A percentile compares a stretch with the other conserved stretches of the same genome.
Evolutionary conservation across 371 early-diverging fungal species (phyloP).

Genomic region (Mucor lusitanicus): DNA sequence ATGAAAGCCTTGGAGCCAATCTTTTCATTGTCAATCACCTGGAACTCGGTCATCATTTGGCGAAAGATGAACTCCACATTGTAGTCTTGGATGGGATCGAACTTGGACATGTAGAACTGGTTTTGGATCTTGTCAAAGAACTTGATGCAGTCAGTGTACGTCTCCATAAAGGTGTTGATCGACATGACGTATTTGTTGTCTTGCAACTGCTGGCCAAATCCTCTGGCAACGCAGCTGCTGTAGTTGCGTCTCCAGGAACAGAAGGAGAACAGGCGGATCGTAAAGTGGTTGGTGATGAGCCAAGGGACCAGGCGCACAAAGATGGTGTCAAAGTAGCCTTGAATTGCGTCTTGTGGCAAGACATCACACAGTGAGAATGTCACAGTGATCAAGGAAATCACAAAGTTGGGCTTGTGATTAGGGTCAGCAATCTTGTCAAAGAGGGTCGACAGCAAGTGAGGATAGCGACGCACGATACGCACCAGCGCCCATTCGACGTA

Average conservation of each 20-base stretch:
- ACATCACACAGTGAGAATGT: slow-evolving; percentile 36
- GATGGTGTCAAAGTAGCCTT: slow-evolving; percentile 15
- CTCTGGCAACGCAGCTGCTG: slow-evolving; percentile 25
- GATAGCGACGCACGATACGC: slow-evolving; percentile 31
- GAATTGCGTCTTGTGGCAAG: slow-evolving; percentile 19
- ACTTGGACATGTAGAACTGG: slow-evolving; percentile 51
- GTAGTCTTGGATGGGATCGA: slow-evolving; percentile 55
- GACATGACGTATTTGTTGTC: slow-evolving; percentile 31
- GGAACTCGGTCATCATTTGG: slow-evolving; percentile 44
- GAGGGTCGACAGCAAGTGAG: slow-evolving; percentile 23
- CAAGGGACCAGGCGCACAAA: slow-evolving; percentile 41
- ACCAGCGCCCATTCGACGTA: slow-evolving; percentile 54
- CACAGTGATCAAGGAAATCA: slow-evolving; percentile 50
- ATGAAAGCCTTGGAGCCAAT: slow-evolving; percentile 52
- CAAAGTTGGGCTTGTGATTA: slow-evolving; percentile 42
- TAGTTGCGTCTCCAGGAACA: slow-evolving; percentile 42
- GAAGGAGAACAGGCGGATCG: slow-evolving; percentile 40
- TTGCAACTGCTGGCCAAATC: slow-evolving; percentile 21
- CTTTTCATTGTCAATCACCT: slow-evolving; percentile 58
- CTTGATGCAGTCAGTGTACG: slow-evolving; percentile 48
- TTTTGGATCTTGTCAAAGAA: slow-evolving; percentile 47
- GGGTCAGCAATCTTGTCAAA: slow-evolving; percentile 32
- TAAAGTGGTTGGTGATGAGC: slow-evolving; percentile 47
- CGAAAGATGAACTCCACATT: slow-evolving; percentile 65
- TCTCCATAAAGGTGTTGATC: slow-evolving; percentile 35